A percentile compares a stretch with the other conserved stretches of the same genome.
Conservation (phyloP, 306 rosid species). For the Canavalia gladiata region DNA sequence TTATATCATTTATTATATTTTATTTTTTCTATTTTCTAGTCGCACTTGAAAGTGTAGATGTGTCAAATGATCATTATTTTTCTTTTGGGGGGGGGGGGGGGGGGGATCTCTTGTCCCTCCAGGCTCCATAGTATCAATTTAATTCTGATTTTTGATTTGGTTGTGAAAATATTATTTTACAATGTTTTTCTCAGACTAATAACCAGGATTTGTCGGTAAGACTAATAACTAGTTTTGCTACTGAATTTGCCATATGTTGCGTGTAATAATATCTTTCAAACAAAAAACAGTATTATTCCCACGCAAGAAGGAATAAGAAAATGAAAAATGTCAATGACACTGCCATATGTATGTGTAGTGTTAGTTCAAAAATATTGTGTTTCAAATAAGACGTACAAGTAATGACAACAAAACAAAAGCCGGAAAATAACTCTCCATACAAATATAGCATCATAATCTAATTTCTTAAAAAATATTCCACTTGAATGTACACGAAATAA, state of each 20-base stretch:
- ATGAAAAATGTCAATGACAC: slow-evolving; percentile 23
- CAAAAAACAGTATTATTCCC: slow-evolving; percentile 6
- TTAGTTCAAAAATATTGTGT: slow-evolving; percentile 44
- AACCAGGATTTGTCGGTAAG: slow-evolving; percentile 23
- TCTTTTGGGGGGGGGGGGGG: too few species aligned
- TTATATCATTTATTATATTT: too few species aligned
- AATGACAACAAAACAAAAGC: slow-evolving; percentile 47
- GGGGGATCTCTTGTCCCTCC: not conserved
- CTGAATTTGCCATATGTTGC: slow-evolving; percentile 42
- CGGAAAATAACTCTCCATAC: slow-evolving; percentile 51
- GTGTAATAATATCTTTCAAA: slow-evolving; percentile 9
- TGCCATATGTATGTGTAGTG: slow-evolving; percentile 12
- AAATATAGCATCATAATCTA: slow-evolving; percentile 6
- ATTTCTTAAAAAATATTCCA: not conserved
- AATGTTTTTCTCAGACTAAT: slow-evolving; percentile 2
- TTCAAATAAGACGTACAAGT: slow-evolving; percentile 46
- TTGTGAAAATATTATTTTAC: not conserved
- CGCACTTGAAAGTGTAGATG: not conserved
- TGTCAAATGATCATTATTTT: too few species aligned
- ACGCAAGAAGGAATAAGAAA: slow-evolving; percentile 18
- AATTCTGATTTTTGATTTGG: not conserved
- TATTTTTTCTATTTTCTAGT: too few species aligned
- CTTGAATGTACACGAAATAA: slow-evolving; percentile 24
- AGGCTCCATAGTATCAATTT: not conserved
- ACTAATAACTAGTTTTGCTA: slow-evolving; percentile 25